Base-by-base conservation (phyloP, 2,329 filamentous ascomycete species). In the Gnomoniopsis sp. region DNA sequence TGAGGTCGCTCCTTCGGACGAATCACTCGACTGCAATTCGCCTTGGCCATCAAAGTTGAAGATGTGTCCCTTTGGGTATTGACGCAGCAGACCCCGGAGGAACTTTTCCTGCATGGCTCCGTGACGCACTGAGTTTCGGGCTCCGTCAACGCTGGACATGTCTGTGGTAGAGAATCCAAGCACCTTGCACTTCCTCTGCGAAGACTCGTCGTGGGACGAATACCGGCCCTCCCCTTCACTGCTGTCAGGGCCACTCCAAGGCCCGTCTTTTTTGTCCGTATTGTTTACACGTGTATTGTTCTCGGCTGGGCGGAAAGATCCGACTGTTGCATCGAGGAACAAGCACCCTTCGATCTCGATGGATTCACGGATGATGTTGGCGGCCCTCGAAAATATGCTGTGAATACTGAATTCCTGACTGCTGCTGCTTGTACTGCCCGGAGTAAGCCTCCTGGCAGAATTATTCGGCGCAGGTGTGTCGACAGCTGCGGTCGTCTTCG, bases 1-100 rank as follows among this genome's bases (percentile, higher is more conserved):
- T 33, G 48, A 17, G 23, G 33, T 10, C 23, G 33, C 48, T 17
- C 23, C 26, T 34, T 19, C 19, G 7, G 17, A 26, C 26, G 23
- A 33, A 33, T 19, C 14, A 22, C 47, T 17, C 10, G 47, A 15
- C 4, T 17, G 7, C n/a, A 49, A 19, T 17, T 19, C 6, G 22
- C 19, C 48, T 6, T 34, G 22, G 17, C 11, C 4, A 14, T 74
- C 74, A 33, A 77, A 77, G 52, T 74, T 75, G 60, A 79, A 81
- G 1, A 80, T 71, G 50, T 74, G 74, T 0, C 80, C 80, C 12
- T 70, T 66, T 0, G 79, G 79, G 57, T 82, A 77, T 1, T 74
- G 69, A 14, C 71, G 71, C 1, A 81, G 65, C 10, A 82, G 71
- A 1, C 68, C 68, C 0, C 69, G 65, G 2, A 82, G 66, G 15